Evolutionary conservation across 495 filamentous ascomycete genomes (phyloP).

Genomic region (Cairneyella variabilis): DNA sequence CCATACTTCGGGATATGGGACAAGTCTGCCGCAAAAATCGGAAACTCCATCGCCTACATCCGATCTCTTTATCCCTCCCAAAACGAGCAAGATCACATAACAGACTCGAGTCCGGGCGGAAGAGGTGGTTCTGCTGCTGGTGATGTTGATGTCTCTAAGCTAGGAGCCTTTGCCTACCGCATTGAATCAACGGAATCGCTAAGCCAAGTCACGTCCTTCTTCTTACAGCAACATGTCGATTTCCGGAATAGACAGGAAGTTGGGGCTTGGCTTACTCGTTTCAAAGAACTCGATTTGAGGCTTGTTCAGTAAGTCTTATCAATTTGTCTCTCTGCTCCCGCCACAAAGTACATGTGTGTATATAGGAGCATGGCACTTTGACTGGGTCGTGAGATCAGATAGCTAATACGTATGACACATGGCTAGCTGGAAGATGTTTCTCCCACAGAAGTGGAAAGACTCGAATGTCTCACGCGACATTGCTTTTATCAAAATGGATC

Average conservation of each 20-base stretch:
- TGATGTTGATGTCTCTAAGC: constrained; percentile 31
- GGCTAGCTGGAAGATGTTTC: constrained; percentile 40
- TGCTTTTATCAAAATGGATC: constrained; percentile 35
- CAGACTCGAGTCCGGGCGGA: no score
- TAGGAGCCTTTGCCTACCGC: constrained; percentile 41
- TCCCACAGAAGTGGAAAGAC: constrained; percentile 36
- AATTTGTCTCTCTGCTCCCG: no score
- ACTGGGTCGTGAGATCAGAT: no score
- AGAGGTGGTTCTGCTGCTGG: no score
- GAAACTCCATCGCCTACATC: constrained; percentile 30
- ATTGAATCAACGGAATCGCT: constrained; percentile 41
- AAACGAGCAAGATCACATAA: no score
- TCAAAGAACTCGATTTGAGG: constrained; percentile 42
- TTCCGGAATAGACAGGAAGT: constrained; percentile 30
- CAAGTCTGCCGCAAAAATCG: constrained; percentile 32
- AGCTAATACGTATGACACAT: no score
- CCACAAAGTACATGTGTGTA: no score
- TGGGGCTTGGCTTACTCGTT: constrained; percentile 37
- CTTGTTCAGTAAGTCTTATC: constrained; percentile 32
- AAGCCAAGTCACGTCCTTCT: constrained; percentile 35
- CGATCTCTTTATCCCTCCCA: constrained; percentile 17
- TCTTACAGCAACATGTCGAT: constrained; percentile 37
- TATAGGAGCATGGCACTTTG: no score
- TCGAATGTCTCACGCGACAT: constrained; percentile 33
- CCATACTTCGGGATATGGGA: constrained; percentile 42